Percentiles rank a stretch among this genome's conserved stretches.
phyloP scores from a whole-genome alignment of 2,329 filamentous ascomycete species.

The Onygenales sp. region DNA sequence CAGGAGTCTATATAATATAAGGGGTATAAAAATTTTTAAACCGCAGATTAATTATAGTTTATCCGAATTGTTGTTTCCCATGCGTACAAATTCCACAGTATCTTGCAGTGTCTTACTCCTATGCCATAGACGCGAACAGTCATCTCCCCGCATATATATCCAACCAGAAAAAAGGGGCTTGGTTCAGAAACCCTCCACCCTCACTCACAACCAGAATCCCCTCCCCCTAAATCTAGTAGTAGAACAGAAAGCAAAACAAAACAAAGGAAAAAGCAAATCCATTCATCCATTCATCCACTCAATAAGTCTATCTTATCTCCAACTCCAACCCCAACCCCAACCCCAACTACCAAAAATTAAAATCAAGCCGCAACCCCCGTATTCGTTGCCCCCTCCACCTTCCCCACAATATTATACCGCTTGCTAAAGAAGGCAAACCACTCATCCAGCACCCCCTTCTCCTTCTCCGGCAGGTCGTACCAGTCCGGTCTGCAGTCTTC shows the following conservation, averaged over 20 bases:
- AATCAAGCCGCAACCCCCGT: conserved; percentile 3
- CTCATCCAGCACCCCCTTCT: conserved; percentile 76
- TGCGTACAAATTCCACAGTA: no score
- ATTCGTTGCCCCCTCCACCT: conserved; percentile 32
- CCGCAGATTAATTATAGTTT: no score
- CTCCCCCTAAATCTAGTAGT: no score
- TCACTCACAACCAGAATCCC: no score
- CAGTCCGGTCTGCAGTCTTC: conserved; percentile 79
- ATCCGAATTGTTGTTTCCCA: no score
- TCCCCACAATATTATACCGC: conserved; percentile 70
- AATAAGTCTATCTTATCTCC: no score
- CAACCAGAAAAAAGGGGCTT: no score
- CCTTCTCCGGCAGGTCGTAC: conserved; percentile 72
- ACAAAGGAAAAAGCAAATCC: not conserved
- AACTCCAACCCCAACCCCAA: no score
- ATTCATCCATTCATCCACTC: not conserved
- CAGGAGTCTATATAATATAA: not conserved
- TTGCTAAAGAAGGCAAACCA: conserved; percentile 97
- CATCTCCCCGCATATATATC: no score
- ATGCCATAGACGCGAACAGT: no score
- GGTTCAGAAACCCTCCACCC: no score
- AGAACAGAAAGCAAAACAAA: not conserved
- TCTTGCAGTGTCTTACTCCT: no score
- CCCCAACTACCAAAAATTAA: conserved; percentile 7
- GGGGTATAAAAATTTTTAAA: not conserved